These are phyloP conservation scores for Xylariaceae sp. DNA, from an alignment of 2,329 filamentous ascomycete genomes.

Conservation along the genomic window DNA sequence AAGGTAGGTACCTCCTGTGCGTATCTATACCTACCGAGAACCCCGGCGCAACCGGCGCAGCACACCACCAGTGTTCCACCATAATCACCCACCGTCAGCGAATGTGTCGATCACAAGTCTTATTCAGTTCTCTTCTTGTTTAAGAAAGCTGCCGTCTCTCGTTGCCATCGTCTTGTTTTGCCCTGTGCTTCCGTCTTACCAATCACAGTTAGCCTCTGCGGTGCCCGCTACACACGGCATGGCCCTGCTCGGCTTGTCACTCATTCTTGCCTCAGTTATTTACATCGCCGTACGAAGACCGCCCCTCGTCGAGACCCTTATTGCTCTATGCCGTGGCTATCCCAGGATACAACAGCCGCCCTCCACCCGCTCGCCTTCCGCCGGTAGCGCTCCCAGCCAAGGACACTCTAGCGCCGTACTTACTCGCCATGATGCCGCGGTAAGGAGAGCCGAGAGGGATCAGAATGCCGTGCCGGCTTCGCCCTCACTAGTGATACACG, in stretches of 20 bases:
- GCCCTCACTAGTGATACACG: conserved; percentile 37
- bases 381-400: conserved; percentile 10
- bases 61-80: too few relatives aligned
- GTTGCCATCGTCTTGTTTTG: too few relatives aligned
- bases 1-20: too few relatives aligned
- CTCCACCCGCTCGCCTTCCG: conserved; percentile 5
- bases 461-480: conserved; percentile 47
- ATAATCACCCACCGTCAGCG: too few relatives aligned
- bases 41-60: too few relatives aligned
- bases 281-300: conserved; percentile 61
- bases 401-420: conserved; percentile 13
- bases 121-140: too few relatives aligned
- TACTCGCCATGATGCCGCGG: neutral
- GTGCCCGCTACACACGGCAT: conserved; percentile 43
- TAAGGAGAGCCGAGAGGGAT: conserved; percentile 30
- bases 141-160: too few relatives aligned
- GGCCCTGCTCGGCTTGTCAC: conserved; percentile 65
- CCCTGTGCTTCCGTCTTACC: too few relatives aligned
- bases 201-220: neutral
- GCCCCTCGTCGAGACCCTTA: conserved; percentile 53
- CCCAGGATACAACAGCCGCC: conserved; percentile 38
- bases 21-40: too few relatives aligned
- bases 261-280: conserved; percentile 66
- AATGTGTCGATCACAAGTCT: too few relatives aligned
- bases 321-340: conserved; percentile 41